phyloP scores from a whole-genome alignment of 148 eudicot species.

The Pouteria glomerata region DNA sequence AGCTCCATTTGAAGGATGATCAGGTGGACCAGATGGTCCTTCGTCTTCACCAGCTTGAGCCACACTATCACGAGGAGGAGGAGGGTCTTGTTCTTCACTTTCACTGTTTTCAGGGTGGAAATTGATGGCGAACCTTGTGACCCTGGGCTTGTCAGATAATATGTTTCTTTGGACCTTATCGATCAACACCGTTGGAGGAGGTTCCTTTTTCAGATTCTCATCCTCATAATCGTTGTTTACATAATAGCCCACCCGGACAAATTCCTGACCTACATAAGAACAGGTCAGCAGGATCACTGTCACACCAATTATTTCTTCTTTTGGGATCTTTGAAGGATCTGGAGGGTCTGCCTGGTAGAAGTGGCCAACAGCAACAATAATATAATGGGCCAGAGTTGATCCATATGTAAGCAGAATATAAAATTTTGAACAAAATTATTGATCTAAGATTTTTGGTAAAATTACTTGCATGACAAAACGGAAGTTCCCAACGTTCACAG shows the following conservation, averaged over 20 bases:
- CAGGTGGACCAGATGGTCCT: too few relatives aligned
- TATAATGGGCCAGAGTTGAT: neutral
- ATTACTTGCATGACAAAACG: constrained; percentile 96
- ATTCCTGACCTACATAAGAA: constrained; percentile 85
- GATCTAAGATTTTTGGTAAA: too few relatives aligned
- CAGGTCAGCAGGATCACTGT: constrained; percentile 81
- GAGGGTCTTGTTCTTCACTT: constrained; percentile 48
- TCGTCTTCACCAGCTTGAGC: too few relatives aligned
- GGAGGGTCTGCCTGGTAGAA: constrained; percentile 90
- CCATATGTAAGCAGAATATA: too few relatives aligned
- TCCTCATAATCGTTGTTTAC: constrained; percentile 87
- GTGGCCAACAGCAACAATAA: neutral
- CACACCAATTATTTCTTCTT: constrained; percentile 86
- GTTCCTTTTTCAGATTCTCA: constrained; percentile 73
- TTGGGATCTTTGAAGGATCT: constrained; percentile 82
- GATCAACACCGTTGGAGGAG: constrained; percentile 76
- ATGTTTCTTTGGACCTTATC: constrained; percentile 80
- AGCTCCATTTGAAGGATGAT: too few relatives aligned
- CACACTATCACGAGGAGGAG: too few relatives aligned
- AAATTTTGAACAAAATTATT: too few relatives aligned
- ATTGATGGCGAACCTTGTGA: constrained; percentile 84
- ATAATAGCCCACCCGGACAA: constrained; percentile 83
- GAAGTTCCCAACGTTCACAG: constrained; percentile 84
- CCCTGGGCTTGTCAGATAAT: constrained; percentile 82
- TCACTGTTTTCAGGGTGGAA: constrained; percentile 73